Base-by-base conservation (phyloP, 2,329 filamentous ascomycete species). In the Aspergillus terreus region DNA sequence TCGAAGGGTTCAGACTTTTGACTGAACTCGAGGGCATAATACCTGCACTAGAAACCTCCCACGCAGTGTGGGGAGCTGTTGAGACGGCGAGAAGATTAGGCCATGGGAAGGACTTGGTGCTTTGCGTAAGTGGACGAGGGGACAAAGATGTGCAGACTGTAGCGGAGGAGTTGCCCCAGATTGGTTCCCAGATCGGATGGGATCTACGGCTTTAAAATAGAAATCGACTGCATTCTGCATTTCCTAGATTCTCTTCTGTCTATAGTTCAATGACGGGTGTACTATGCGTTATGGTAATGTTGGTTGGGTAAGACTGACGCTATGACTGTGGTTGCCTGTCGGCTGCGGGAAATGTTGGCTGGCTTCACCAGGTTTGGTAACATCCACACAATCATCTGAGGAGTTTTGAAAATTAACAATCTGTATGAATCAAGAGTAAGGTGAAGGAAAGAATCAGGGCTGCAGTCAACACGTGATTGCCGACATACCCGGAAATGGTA, bases 61-160 rank as follows among this genome's bases (percentile, higher is more conserved):
- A 97, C 76, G 92, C 92, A 14, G 84, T 97, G 63, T 95, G 82
- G 62, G 92, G 91, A 5, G 91, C 88, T 7, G 73, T 96, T 46
- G 84, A 96, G 75, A 74, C 95, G 54, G 92, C 92, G 52, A 95
- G 94, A 82, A 90, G 85, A 55, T 90, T 96, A 86, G 80, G 81
- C 54, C 87, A 89, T 73, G 90, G 82, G 44, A 78, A 95, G 73
- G 89, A 96, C 66, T 74, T 97, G 33, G 92, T 97, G 52, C 88
- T 97, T 59, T 96, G 92, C 73, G 69, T 97, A 40, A 92, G 88
- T 68, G 92, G 92, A 4, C 80, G 92, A 58, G 92, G 92, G 52
- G 92, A 97, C 73, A 97, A 97, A 82, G 94, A 97, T 67, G 92
- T 97, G 55, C 91, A 97, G 81, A 95, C 87, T 63, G 92, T 97